These are phyloP conservation scores for Rhizopogon vinicolor DNA, from an alignment of 768 basidiomycete genomes.

Conservation along the genomic window DNA sequence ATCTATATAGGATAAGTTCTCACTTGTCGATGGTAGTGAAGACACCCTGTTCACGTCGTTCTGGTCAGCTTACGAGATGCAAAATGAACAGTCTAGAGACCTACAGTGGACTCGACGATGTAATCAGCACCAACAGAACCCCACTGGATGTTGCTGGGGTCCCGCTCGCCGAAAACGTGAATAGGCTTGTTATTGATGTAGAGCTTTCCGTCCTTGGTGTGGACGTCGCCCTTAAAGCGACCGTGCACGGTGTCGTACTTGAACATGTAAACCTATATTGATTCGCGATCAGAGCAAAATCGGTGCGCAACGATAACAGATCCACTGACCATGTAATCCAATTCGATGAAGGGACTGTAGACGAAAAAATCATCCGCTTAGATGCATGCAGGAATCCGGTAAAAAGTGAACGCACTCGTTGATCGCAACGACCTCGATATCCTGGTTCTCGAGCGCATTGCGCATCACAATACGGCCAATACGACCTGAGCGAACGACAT, in stretches of 20 bases:
- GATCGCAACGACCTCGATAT: slow-evolving; percentile 85
- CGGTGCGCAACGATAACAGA: background rate
- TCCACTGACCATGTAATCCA: slow-evolving; percentile 84
- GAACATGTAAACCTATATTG: slow-evolving; percentile 90
- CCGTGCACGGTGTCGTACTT: slow-evolving; percentile 95
- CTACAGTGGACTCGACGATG: slow-evolving; percentile 91
- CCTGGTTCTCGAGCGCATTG: slow-evolving; percentile 76
- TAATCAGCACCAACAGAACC: slow-evolving; percentile 78
- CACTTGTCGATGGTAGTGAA: slow-evolving; percentile 95
- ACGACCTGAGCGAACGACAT: slow-evolving; percentile 56
- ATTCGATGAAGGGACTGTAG: slow-evolving; percentile 90
- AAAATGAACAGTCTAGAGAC: slow-evolving; percentile 17
- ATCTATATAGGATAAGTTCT: slow-evolving; percentile 9
- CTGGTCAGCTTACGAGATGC: slow-evolving; percentile 7
- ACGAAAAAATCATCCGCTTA: slow-evolving; percentile 1
- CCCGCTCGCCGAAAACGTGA: slow-evolving; percentile 77
- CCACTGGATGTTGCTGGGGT: slow-evolving; percentile 88
- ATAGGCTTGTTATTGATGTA: slow-evolving; percentile 76
- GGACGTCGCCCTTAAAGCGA: slow-evolving; percentile 82
- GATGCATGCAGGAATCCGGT: background rate
- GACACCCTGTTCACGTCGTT: slow-evolving; percentile 60
- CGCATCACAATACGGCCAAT: slow-evolving; percentile 98
- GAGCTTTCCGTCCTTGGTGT: slow-evolving; percentile 86
- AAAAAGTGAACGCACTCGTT: slow-evolving; percentile 69
- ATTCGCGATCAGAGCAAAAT: slow-evolving; percentile 2